Evolutionary conservation across 345 rosid species (phyloP).

Genomic region (Salix viminalis): DNA sequence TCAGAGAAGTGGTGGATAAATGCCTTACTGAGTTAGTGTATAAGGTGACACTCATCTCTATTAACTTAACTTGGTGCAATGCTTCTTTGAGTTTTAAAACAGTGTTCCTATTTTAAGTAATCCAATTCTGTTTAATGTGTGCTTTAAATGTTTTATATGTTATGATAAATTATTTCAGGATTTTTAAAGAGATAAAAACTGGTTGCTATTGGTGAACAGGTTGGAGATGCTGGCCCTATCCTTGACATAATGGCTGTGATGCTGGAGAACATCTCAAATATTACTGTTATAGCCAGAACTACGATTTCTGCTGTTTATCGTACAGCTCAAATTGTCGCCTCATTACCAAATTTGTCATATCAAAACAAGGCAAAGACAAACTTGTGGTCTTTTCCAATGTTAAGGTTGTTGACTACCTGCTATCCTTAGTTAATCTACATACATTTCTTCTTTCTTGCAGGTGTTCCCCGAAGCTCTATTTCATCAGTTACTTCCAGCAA

Average conservation of each 20-base stretch:
- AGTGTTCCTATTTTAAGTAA: slow-evolving; percentile 2
- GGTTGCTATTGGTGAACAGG: slow-evolving; percentile 39
- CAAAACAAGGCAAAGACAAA: slow-evolving; percentile 60
- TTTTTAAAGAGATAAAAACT: slow-evolving; percentile 16
- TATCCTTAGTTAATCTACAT: not conserved
- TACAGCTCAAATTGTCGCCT: slow-evolving; percentile 86
- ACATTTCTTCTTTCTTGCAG: slow-evolving; percentile 36
- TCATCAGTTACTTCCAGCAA: slow-evolving; percentile 85
- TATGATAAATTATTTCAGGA: not conserved
- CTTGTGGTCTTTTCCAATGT: slow-evolving; percentile 1
- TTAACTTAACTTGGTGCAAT: not conserved
- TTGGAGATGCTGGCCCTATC: slow-evolving; percentile 94
- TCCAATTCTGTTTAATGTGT: not conserved
- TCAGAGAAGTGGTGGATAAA: slow-evolving; percentile 70
- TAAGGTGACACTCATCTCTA: slow-evolving; percentile 47
- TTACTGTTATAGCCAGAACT: slow-evolving; percentile 69
- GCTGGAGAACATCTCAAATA: slow-evolving; percentile 81
- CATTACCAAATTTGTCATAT: slow-evolving; percentile 74
- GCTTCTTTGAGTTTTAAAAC: slow-evolving; percentile 7
- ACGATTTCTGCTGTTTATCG: slow-evolving; percentile 79
- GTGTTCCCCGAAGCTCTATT: slow-evolving; percentile 93
- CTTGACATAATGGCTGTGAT: slow-evolving; percentile 85
- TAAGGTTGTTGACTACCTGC: slow-evolving; percentile 7
- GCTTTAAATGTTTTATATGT: not conserved
- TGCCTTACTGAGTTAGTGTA: slow-evolving; percentile 68